Evolutionary conservation across 1,139 yeast species (phyloP).

Genomic region (Suhomyces wounanorum): DNA sequence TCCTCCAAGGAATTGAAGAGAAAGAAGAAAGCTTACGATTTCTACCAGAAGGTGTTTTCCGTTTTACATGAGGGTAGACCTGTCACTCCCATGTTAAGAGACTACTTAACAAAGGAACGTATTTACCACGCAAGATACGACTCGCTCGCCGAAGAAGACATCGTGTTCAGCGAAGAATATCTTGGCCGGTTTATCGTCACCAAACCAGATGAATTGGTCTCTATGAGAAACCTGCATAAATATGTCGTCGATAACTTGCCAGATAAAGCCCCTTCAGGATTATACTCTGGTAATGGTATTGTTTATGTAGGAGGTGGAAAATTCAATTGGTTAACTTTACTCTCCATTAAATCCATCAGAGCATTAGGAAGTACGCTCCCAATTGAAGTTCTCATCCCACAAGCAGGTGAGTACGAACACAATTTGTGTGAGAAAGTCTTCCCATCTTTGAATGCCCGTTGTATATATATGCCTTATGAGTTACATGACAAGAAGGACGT

Average conservation of each 20-base stretch:
- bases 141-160: conserved; percentile 23
- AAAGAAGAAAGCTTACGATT: conserved; percentile 20
- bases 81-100: conserved; percentile 30
- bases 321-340: conserved; percentile 69
- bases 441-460: conserved; percentile 69
- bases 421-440: conserved; percentile 65
- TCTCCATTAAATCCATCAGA: conserved; percentile 66
- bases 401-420: conserved; percentile 66
- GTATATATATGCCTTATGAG: conserved; percentile 61
- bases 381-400: conserved; percentile 75
- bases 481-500: conserved; percentile 38
- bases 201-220: conserved; percentile 44
- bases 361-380: conserved; percentile 67
- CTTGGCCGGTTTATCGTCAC: conserved; percentile 57
- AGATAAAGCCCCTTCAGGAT: conserved; percentile 42
- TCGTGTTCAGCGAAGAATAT: conserved; percentile 46
- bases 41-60: conserved; percentile 38
- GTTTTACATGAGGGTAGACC: conserved; percentile 44
- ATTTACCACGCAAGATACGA: conserved; percentile 55
- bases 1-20: conserved; percentile 11
- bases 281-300: conserved; percentile 70
- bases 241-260: conserved; percentile 55
- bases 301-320: conserved; percentile 84
- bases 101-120: conserved; percentile 39
- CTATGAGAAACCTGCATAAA: conserved; percentile 54